Conservation (phyloP, 331 rosid genomes). For the Telfairia occidentalis region DNA sequence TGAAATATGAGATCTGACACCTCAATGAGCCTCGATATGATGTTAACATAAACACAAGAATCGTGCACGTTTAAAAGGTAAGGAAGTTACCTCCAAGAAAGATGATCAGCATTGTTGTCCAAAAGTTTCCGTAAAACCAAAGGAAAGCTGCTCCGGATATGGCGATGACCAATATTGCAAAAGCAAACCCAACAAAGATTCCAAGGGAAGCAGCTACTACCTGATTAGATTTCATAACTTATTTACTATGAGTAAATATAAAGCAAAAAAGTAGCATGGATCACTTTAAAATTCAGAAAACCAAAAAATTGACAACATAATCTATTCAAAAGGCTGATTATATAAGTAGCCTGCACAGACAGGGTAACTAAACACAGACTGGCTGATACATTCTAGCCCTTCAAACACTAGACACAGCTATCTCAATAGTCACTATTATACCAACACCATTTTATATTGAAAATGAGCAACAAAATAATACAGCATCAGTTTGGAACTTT, state of each 20-base stretch:
- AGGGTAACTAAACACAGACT: background rate
- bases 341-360: background rate
- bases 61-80: conserved; percentile 11
- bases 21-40: conserved; percentile 23
- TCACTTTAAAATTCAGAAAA: background rate
- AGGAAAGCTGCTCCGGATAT: conserved; percentile 54
- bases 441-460: background rate
- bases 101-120: conserved; percentile 66
- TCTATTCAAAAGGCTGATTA: background rate
- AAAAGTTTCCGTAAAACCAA: conserved; percentile 95
- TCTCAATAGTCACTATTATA: background rate
- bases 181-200: conserved; percentile 47
- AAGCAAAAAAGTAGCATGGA: background rate
- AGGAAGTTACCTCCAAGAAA: conserved; percentile 71
- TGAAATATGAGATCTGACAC: conserved; percentile 30
- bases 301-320: background rate
- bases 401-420: background rate
- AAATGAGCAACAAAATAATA: background rate
- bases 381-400: background rate
- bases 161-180: conserved; percentile 60
- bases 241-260: conserved; percentile 18
- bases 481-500: background rate
- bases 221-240: conserved; percentile 30
- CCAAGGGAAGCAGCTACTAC: conserved; percentile 58
- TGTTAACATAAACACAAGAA: conserved; percentile 5